Percentiles rank a stretch among this genome's conserved stretches.
Evolutionary conservation across 257 asterid genomes (phyloP).

Genomic region (Eustoma russellianum): DNA sequence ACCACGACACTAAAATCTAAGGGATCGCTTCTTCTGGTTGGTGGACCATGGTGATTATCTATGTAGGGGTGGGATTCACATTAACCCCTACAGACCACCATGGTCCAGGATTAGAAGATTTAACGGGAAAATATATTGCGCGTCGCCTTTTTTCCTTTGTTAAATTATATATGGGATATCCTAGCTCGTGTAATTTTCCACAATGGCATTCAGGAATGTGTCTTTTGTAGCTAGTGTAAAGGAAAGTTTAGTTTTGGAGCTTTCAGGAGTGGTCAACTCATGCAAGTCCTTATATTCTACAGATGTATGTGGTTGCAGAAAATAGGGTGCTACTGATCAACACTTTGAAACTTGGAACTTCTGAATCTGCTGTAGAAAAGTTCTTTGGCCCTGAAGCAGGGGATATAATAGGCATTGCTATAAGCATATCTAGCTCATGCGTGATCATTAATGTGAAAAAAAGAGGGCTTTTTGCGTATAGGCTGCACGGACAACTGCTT

Average conservation of each 20-base stretch:
- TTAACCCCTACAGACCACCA: too few species aligned
- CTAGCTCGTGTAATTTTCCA: too few species aligned
- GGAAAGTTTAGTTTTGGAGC: neutral
- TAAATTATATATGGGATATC: too few species aligned
- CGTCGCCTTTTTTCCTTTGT: too few species aligned
- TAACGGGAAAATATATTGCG: too few species aligned
- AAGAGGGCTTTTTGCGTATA: constrained; percentile 66
- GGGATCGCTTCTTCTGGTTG: too few species aligned
- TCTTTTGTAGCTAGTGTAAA: neutral
- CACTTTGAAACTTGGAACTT: constrained; percentile 32
- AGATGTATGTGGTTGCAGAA: constrained; percentile 91
- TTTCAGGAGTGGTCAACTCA: neutral
- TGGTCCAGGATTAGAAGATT: too few species aligned
- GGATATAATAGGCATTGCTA: constrained; percentile 64
- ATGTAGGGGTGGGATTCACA: too few species aligned
- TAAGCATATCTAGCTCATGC: constrained; percentile 61
- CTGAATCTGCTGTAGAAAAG: constrained; percentile 48
- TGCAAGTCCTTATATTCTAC: constrained; percentile 16
- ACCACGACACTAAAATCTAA: too few species aligned
- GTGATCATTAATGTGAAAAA: constrained; percentile 49
- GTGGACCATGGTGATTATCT: too few species aligned
- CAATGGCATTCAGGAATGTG: neutral
- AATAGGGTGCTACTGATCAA: constrained; percentile 55
- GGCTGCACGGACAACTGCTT: constrained; percentile 45
- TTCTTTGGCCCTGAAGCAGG: constrained; percentile 58